Evolutionary conservation across 495 filamentous ascomycete genomes (phyloP).

Genomic region (Aspergillus nidulans): DNA sequence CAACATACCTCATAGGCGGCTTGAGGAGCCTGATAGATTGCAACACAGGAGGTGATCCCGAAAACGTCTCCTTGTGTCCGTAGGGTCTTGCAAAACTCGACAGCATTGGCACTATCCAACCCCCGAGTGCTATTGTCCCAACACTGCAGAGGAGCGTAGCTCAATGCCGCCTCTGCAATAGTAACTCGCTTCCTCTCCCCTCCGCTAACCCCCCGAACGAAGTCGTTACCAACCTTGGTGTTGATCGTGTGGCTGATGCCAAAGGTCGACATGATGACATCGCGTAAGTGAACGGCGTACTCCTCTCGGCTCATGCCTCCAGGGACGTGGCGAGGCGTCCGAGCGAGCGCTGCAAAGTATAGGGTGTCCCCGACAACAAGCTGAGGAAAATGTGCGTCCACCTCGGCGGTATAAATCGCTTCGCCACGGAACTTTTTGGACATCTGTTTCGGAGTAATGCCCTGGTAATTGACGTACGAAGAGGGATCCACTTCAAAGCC

Average conservation of each 20-base stretch:
- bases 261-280: constrained; percentile 62
- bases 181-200: constrained; percentile 60
- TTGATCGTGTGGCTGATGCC: constrained; percentile 56
- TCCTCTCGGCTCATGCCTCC: constrained; percentile 43
- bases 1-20: constrained; percentile 59
- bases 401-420: constrained; percentile 62
- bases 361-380: constrained; percentile 64
- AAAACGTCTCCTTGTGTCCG: constrained; percentile 72
- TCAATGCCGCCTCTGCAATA: constrained; percentile 59
- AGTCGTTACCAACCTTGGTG: constrained; percentile 65
- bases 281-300: constrained; percentile 47
- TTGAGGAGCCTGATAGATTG: constrained; percentile 81
- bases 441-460: constrained; percentile 63
- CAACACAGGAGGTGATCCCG: constrained; percentile 72
- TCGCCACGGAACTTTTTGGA: constrained; percentile 62
- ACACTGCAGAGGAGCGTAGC: constrained; percentile 66
- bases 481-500: constrained; percentile 59
- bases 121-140: constrained; percentile 91
- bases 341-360: constrained; percentile 55
- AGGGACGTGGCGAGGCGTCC: constrained; percentile 44
- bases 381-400: constrained; percentile 64
- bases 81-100: constrained; percentile 69
- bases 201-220: constrained; percentile 78
- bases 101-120: constrained; percentile 76
- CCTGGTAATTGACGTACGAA: constrained; percentile 70